A percentile compares a stretch with the other conserved stretches of the same genome.
Conservation (phyloP, 129 eudicot species). For the Flaveria linearis region DNA sequence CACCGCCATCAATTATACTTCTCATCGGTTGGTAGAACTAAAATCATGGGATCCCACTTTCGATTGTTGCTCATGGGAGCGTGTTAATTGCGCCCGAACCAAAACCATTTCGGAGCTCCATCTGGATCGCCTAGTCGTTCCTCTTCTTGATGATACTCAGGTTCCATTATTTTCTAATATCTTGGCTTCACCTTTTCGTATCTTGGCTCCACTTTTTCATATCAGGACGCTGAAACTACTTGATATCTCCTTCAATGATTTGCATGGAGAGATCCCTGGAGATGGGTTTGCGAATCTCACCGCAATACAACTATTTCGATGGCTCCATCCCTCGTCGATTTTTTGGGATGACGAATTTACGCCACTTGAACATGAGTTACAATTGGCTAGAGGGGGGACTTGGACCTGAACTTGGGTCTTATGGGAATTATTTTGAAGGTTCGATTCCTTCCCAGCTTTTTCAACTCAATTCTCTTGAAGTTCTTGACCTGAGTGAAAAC, state of each 20-base stretch:
- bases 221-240: constrained; percentile 35
- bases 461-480: constrained; percentile 29
- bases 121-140: constrained; percentile 26
- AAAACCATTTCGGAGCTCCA: constrained; percentile 33
- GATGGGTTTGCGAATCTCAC: constrained; percentile 50
- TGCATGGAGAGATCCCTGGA: constrained; percentile 41
- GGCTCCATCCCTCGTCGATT: constrained; percentile 47
- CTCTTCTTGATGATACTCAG: neutral
- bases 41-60: constrained; percentile 47
- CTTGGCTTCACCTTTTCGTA: constrained; percentile 43
- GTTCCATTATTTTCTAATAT: constrained; percentile 10
- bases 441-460: constrained; percentile 44
- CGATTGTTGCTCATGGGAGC: constrained; percentile 59
- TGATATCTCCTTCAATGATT: constrained; percentile 43
- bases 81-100: constrained; percentile 35
- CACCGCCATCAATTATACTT: constrained; percentile 25
- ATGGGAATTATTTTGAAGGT: constrained; percentile 40
- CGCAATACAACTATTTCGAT: constrained; percentile 39
- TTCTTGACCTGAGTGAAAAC: too few relatives aligned
- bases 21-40: constrained; percentile 2
- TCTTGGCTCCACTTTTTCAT: constrained; percentile 42
- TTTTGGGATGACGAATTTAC: constrained; percentile 34
- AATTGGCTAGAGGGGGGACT: constrained; percentile 40
- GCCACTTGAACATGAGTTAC: constrained; percentile 44
- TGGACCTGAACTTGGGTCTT: constrained; percentile 30